These are phyloP conservation scores for Pleurozium schreberi DNA, from an alignment of 225 moss, liverwort and hornwort genomes.

Conservation along the genomic window DNA sequence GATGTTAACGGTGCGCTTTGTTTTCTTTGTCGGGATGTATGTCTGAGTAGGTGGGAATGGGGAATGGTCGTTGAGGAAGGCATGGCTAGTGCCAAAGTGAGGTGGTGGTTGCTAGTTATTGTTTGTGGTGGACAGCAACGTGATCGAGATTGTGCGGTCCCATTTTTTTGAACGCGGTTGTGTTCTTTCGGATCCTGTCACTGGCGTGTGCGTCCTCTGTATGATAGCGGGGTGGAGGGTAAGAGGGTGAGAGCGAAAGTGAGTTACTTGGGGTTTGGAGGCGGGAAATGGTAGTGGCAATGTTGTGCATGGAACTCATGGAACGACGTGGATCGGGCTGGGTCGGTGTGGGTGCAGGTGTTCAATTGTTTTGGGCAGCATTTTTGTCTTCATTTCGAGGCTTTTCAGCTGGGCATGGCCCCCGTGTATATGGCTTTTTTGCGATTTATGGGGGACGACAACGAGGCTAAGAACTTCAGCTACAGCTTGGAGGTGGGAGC, in stretches of 20 bases:
- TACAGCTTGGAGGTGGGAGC: conserved; percentile 99
- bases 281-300: neutral
- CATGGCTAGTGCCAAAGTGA: neutral
- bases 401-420: conserved; percentile 97
- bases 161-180: no score
- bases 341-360: conserved; percentile 35
- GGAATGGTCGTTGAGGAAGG: neutral
- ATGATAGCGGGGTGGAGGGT: neutral
- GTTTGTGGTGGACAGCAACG: neutral
- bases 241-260: neutral
- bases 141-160: neutral
- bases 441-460: conserved; percentile 98
- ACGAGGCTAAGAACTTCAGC: conserved; percentile 98
- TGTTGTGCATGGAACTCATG: neutral
- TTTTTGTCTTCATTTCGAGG: conserved; percentile 97
- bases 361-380: conserved; percentile 99
- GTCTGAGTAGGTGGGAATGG: neutral
- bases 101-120: neutral
- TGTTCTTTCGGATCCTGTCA: neutral
- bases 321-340: neutral
- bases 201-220: neutral
- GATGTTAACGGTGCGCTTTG: conserved; percentile 84
- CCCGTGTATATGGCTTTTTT: conserved; percentile 99
- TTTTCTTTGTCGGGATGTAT: neutral
- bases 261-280: neutral